These are phyloP conservation scores for Posidonia australis DNA, from an alignment of 106 monocot genomes.

Conservation along the genomic window DNA sequence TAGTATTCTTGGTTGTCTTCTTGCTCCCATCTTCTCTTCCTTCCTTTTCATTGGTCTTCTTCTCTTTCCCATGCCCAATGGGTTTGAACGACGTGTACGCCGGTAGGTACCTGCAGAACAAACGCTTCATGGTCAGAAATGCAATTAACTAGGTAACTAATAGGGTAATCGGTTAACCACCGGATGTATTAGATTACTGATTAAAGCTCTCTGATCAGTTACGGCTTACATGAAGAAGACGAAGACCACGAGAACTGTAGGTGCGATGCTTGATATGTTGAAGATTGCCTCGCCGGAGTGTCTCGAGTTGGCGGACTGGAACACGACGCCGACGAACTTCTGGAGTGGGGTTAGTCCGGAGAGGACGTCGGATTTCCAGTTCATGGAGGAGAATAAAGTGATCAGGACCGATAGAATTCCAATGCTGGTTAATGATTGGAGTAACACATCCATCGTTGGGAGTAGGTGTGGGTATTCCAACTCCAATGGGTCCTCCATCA, in stretches of 20 bases:
- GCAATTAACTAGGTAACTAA: no score
- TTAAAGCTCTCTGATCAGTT: no score
- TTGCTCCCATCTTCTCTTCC: background rate
- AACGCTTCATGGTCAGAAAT: no score
- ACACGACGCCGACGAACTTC: constrained; percentile 49
- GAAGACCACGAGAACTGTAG: constrained; percentile 53
- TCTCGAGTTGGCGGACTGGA: constrained; percentile 53
- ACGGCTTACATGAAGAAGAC: constrained; percentile 52
- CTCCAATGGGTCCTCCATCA: constrained; percentile 4
- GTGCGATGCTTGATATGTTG: constrained; percentile 39
- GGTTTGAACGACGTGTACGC: constrained; percentile 9
- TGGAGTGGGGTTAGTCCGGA: constrained; percentile 24
- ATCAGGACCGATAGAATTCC: background rate
- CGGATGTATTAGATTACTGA: no score
- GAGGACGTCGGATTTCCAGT: constrained; percentile 45
- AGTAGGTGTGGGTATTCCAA: constrained; percentile 16
- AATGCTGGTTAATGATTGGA: constrained; percentile 7
- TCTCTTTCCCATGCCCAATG: background rate
- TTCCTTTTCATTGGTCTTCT: no score
- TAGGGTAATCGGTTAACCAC: no score
- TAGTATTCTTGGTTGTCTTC: no score
- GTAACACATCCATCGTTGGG: background rate
- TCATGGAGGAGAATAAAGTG: constrained; percentile 24
- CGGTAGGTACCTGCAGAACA: constrained; percentile 14
- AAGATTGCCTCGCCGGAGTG: constrained; percentile 57